Evolutionary conservation across 1,284 basidiomycete species (phyloP), one percentile per base, ranked within the genome.

Genomic region (Ustilago esculenta): DNA sequence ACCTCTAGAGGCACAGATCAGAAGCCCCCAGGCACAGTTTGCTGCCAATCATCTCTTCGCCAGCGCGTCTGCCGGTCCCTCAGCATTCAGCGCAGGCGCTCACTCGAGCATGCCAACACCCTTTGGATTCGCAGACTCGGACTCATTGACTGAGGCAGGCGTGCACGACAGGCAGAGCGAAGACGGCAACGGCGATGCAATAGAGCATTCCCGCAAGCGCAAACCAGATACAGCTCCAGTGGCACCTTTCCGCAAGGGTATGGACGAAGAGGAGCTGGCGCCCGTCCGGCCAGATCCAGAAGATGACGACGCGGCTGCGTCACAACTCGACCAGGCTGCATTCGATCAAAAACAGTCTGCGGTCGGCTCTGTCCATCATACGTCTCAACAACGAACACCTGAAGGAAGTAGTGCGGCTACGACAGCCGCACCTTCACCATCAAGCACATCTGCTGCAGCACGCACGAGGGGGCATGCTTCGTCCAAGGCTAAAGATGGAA

Each of bases 1-100:
- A 67, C 68, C 82, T 51, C 42, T 83, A 56, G 58, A 83, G 79
- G 63, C 84, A 63, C 54, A 72, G 53, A 59, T 75, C 11, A 44
- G 53, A 23, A 72, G 59, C 33, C 77, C 77, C 2, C 77, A 77
- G 42, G 52, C 74, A 5, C 65, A 77, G 32, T 79, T 79, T 32
- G 77, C 76, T 8, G 77, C 77, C 30, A 79, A 75, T 39, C 63
- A 73, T 33, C 73, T 76, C 21, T 76, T 76, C 32, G 65, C 72
- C 14, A 72, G 69, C 36, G 69, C 69, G 10, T 59, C 47, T 18
- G 55, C 68, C 7, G 54, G 44, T n/a, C 68, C 54, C 0, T 53
- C 53, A 1, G 41, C 57, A 2, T 59, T 71, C 34, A 50, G 61
- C 8, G 27, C 46, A 9, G 54, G 60, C 29, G 44, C 50, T 8